Evolutionary conservation across 495 filamentous ascomycete genomes (phyloP), one percentile per base, ranked within the genome.

Genomic region (Penicillium maclennaniae): DNA sequence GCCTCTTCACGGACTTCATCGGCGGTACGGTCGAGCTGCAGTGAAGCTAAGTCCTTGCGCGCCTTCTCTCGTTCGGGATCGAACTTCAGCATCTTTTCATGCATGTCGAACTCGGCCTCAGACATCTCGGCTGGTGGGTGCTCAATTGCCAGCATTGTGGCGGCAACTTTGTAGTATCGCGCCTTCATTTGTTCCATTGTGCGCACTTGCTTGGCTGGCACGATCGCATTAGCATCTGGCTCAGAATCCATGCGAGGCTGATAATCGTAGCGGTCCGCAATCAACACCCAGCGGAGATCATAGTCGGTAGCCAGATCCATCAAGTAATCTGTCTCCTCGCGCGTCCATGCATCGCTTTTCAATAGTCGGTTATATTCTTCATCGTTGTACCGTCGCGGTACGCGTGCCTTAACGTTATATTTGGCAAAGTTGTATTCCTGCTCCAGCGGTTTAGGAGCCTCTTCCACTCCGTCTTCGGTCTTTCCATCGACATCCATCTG

Each of bases 1-100:
- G 93, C 88, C 69, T 98, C 93, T 60, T 98, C 93, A 49, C 87
- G 83, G 4, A 91, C 85, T 69, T 97, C 91, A 38, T 95, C 88
- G 31, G 83, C 82, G n/a, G 86, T 85, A 26, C 95, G 85, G 36
- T 81, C 77, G 60, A 97, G 77, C 26, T 91, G 83, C 17, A 84
- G 79, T 48, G 87, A 82, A 3, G 91, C 92, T 60, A 95, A 86
- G 45, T 88, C 80, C 69, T 97, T 97, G 48, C 93, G 87, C 20
- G 78, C 76, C 5, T 77, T 73, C 64, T 97, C 93, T 25, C 85
- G 81, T 7, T 78, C 74, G 0, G 90, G 82, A 58, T 96, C 85
- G 77, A 92, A 98, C 56, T 88, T 89, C 54, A 79, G 78, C 80
- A 96, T 89, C 55, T 83, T 83, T 59, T 95, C 88, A 69, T 93